A percentile compares a stretch with the other conserved stretches of the same genome.
These are phyloP conservation scores for Coix lacrymajobi DNA, from an alignment of 176 grass and related monocot species.

Conservation along the genomic window DNA sequence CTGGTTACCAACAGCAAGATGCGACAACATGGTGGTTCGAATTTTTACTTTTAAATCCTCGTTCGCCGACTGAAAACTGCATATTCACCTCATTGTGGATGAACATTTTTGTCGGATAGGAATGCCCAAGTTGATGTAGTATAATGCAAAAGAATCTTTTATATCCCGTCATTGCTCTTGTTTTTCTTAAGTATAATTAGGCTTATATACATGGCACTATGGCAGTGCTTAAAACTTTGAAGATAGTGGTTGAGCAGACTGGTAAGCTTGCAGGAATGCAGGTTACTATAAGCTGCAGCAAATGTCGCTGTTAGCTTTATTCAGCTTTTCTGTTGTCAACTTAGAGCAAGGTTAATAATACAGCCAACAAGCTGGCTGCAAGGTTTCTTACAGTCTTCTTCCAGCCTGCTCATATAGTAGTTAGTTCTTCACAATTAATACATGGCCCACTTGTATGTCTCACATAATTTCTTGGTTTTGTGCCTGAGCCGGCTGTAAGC, in stretches of 20 bases:
- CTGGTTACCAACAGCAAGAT: conserved; percentile 11
- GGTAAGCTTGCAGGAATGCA: background rate
- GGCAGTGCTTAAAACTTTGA: background rate
- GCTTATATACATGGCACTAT: background rate
- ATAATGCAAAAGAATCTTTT: background rate
- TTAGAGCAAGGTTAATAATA: too few species aligned
- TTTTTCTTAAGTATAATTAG: background rate
- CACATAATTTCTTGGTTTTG: too few species aligned
- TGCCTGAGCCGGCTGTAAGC: too few species aligned
- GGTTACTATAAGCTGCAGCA: background rate
- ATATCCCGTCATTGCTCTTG: background rate
- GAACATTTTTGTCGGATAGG: background rate
- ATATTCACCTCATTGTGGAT: background rate
- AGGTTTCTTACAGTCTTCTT: too few species aligned
- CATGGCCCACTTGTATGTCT: too few species aligned
- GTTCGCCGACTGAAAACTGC: background rate
- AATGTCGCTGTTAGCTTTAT: background rate
- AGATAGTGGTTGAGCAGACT: background rate
- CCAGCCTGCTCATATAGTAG: too few species aligned
- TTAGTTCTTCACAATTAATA: too few species aligned
- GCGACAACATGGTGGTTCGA: background rate
- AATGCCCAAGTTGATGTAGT: background rate
- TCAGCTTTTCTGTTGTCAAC: background rate
- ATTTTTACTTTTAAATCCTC: background rate
- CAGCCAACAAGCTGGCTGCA: too few species aligned